phyloP scores from a whole-genome alignment of 768 basidiomycete species.

The Suillus placidus region DNA sequence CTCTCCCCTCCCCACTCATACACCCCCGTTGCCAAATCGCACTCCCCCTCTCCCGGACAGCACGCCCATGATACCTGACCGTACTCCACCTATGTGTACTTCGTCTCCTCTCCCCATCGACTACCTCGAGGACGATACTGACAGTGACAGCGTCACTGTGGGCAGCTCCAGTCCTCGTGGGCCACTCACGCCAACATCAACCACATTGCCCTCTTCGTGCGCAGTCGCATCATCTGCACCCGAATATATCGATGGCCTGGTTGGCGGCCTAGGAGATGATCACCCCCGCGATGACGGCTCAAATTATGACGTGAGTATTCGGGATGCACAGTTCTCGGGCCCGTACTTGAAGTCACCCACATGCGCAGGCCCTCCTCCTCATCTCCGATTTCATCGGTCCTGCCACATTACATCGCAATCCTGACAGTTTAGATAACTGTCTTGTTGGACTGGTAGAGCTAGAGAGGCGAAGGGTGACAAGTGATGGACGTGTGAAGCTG shows the following conservation, averaged over 20 bases:
- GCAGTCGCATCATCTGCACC: constrained; percentile 37
- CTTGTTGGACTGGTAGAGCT: constrained; percentile 54
- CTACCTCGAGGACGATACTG: constrained; percentile 30
- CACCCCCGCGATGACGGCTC: constrained; percentile 46
- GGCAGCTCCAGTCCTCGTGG: constrained; percentile 28
- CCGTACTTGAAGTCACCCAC: constrained; percentile 23
- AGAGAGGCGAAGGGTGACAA: constrained; percentile 57
- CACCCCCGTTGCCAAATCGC: constrained; percentile 8
- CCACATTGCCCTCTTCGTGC: constrained; percentile 28
- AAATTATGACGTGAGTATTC: constrained; percentile 66
- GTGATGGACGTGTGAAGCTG: constrained; percentile 70
- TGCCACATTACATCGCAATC: constrained; percentile 34
- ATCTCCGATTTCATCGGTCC: constrained; percentile 67
- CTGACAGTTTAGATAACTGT: constrained; percentile 19
- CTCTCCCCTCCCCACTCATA: background rate
- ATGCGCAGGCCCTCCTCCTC: constrained; percentile 55
- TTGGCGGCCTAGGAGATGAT: constrained; percentile 53
- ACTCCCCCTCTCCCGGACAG: constrained; percentile 4
- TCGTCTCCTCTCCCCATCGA: constrained; percentile 24
- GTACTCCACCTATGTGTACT: constrained; percentile 11
- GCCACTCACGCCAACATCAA: constrained; percentile 35
- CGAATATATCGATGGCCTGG: constrained; percentile 67
- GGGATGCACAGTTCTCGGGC: constrained; percentile 20
- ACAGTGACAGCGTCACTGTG: constrained; percentile 34
- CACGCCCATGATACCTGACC: constrained; percentile 8